phyloP scores from a whole-genome alignment of 176 grass and related monocot species.

The Hordeum vulgare region MorexV3_pseudomolecules_assembly NC_058518.1:61441381-61441880 shows the following conservation, averaged over 20 bases:
- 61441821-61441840: no score
- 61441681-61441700: no score
- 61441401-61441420: neutral
- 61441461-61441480: neutral
- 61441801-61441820: no score
- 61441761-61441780: no score
- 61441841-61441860: neutral
- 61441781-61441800: no score
- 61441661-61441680: neutral
- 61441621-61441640: neutral
- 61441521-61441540: neutral
- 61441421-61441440: neutral
- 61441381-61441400: neutral
- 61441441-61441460: neutral
- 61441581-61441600: neutral
- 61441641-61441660: neutral
- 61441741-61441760: no score
- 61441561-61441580: neutral
- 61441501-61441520: neutral
- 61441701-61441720: no score
- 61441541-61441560: neutral
- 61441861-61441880: neutral
- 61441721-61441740: no score
- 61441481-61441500: neutral
- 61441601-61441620: neutral